Conservation (phyloP, 2,329 filamentous ascomycete genomes). For the Bertia moriformis region DNA sequence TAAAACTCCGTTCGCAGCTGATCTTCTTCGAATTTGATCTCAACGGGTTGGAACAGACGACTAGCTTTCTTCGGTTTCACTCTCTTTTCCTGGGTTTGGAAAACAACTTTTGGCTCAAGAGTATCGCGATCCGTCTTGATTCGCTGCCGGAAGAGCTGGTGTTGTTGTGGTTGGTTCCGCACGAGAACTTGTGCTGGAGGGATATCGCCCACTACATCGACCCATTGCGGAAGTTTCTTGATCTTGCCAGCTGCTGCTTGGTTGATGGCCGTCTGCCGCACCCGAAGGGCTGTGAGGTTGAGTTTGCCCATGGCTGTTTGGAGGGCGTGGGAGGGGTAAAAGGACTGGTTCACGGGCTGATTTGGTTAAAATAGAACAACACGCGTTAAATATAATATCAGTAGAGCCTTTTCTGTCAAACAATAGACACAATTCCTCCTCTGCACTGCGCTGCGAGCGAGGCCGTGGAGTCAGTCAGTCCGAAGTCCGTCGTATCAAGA, state of each 20-base stretch:
- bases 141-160: conserved; percentile 1
- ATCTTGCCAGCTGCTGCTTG: conserved; percentile 19
- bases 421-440: too few relatives aligned
- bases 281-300: conserved; percentile 26
- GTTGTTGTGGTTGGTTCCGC: neutral
- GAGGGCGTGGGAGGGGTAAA: too few relatives aligned
- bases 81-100: neutral
- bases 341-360: too few relatives aligned
- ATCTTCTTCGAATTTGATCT: neutral
- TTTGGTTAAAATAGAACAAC: too few relatives aligned
- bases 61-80: neutral
- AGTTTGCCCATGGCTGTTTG: conserved; percentile 22
- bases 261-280: conserved; percentile 22
- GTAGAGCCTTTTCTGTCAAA: too few relatives aligned
- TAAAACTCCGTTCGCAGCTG: neutral
- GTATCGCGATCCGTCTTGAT: neutral
- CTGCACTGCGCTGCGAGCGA: too few relatives aligned
- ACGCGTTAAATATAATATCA: too few relatives aligned
- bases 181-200: neutral
- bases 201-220: neutral
- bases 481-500: too few relatives aligned
- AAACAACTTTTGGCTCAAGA: neutral
- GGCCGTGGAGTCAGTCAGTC: too few relatives aligned
- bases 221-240: conserved; percentile 13
- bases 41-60: neutral